These are phyloP conservation scores for Periconia digitata DNA, from an alignment of 2,329 filamentous ascomycete species.

Conservation along the genomic window DNA sequence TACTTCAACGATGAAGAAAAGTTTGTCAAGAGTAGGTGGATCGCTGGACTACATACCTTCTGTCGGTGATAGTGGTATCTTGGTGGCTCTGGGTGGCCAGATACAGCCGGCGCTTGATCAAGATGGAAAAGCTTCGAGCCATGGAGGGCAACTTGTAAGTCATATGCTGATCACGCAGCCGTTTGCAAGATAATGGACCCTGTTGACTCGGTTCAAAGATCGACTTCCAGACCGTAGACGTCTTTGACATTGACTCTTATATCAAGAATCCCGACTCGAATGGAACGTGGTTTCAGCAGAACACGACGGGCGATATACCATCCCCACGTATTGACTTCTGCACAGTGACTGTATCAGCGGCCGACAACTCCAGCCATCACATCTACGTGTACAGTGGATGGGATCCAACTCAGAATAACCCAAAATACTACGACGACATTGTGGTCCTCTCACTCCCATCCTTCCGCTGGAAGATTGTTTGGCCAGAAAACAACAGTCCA, in stretches of 20 bases:
- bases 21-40: conserved; percentile 40
- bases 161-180: too few species aligned
- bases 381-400: conserved; percentile 54
- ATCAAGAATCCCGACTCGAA: conserved; percentile 28
- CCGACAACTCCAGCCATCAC: conserved; percentile 52
- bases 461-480: conserved; percentile 49
- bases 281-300: conserved; percentile 48
- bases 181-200: not conserved
- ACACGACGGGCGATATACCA: conserved; percentile 46
- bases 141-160: conserved; percentile 32
- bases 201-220: conserved; percentile 4
- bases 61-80: conserved; percentile 41
- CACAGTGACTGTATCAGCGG: conserved; percentile 42
- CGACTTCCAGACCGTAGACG: conserved; percentile 30
- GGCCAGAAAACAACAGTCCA: conserved; percentile 34
- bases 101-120: conserved; percentile 12
- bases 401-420: conserved; percentile 27
- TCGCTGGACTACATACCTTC: conserved; percentile 41
- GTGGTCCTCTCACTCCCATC: conserved; percentile 49
- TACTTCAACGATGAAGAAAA: conserved; percentile 32
- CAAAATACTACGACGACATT: conserved; percentile 15
- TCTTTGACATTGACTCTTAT: conserved; percentile 46
- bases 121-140: conserved; percentile 7
- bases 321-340: conserved; percentile 49
- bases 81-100: conserved; percentile 45